These are phyloP conservation scores for Pilatotrama ljubarskyi DNA, from an alignment of 768 basidiomycete species.

Conservation along the genomic window DNA sequence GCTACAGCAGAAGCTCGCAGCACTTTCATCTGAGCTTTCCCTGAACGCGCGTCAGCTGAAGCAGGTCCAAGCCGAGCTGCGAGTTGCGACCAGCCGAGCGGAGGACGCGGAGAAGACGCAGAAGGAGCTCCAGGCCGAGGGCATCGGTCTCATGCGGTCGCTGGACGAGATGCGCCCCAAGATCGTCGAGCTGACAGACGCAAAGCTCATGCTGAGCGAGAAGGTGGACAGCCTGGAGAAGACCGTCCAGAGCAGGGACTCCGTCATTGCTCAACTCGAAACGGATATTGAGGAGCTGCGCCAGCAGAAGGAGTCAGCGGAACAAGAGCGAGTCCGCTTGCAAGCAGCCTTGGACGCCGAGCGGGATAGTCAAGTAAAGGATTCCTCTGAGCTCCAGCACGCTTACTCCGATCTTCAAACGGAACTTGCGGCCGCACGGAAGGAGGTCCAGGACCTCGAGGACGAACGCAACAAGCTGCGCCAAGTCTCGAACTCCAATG, in stretches of 20 bases:
- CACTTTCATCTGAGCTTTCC: constrained; percentile 54
- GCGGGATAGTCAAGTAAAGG: constrained; percentile 31
- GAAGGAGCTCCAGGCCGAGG: constrained; percentile 74
- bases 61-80: constrained; percentile 64
- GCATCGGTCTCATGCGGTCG: constrained; percentile 75
- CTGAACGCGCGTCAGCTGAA: constrained; percentile 58
- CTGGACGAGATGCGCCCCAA: constrained; percentile 85
- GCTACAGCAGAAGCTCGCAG: constrained; percentile 59
- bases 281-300: constrained; percentile 54
- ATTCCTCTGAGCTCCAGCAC: constrained; percentile 58
- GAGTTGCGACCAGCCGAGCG: constrained; percentile 61
- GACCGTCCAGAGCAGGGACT: constrained; percentile 55
- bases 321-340: constrained; percentile 35
- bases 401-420: constrained; percentile 62
- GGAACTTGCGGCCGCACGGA: constrained; percentile 56
- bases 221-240: constrained; percentile 58
- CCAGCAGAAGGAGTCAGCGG: constrained; percentile 48
- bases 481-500: constrained; percentile 52
- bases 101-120: constrained; percentile 75
- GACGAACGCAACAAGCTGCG: constrained; percentile 61
- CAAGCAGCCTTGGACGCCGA: constrained; percentile 27
- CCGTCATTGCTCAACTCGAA: constrained; percentile 62
- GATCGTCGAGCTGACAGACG: constrained; percentile 76
- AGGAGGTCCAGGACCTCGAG: constrained; percentile 59
- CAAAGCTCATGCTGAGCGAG: constrained; percentile 68